Base-by-base conservation (phyloP, 768 basidiomycete genomes). In the Dioszegia hungarica region DNA sequence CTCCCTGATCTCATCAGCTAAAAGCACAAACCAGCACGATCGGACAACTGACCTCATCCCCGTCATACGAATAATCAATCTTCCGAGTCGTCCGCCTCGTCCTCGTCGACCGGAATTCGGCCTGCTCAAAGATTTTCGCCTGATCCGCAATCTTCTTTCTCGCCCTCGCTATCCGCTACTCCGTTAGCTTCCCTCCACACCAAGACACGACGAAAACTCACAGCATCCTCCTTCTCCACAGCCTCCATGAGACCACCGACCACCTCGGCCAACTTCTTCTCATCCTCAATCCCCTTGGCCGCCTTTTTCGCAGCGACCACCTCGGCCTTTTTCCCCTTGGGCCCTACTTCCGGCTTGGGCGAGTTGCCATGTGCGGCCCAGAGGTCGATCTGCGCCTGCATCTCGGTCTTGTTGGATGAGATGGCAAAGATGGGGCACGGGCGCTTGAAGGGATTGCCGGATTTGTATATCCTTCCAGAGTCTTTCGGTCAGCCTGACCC, bases 391-490 rank as follows among this genome's bases (percentile, higher is more conserved):
- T 59, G 48, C 9, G 50, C 40, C 22, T 61, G 24, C 25, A 63
- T 57, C n/a, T 65, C 57, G 28, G 56, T 53, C 24, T 56, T 51
- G 19, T 56, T 62, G 17, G 58, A 38, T 14, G 63, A 52, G n/a
- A 69, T 49, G 31, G 60, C 36, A 20, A 40, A 19, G 33, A 72
- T 44, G n/a, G 66, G 68, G 51, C 67, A 72, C 5, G 70, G 70
- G 15, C 70, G 59, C 40, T 72, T 72, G 60, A 66, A 72, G n/a
- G 70, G 70, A 51, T 72, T 72, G 2, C 70, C 68, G 38, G 70
- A 72, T 37, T 58, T 63, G 55, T 69, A 72, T 36, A 72, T 49
- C 49, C 70, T 29, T 15, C 60, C 60, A 5, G 68, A 68, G 22
- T 58, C 70, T 72, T 20, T 19, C 6, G 0, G 29, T 62, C 56